These are phyloP conservation scores for Fremontodendron californicum DNA, from an alignment of 345 rosid species.

Conservation along the genomic window DNA sequence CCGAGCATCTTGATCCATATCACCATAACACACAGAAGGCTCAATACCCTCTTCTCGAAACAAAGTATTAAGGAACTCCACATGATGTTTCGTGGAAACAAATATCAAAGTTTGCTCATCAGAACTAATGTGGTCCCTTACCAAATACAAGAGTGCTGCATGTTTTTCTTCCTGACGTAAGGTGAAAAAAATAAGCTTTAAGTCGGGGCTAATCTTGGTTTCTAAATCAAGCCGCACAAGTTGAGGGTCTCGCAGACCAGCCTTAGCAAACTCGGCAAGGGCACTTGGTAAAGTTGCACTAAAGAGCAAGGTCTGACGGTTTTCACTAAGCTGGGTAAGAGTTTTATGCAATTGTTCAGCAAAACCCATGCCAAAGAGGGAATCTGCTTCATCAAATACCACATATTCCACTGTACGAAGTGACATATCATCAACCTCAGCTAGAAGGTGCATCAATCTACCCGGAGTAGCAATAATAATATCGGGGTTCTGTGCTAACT, in stretches of 20 bases:
- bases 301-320: constrained; percentile 91
- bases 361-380: constrained; percentile 90
- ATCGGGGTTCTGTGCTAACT: constrained; percentile 87
- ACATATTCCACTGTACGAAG: constrained; percentile 83
- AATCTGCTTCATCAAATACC: constrained; percentile 95
- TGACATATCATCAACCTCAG: constrained; percentile 89
- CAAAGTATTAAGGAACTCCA: constrained; percentile 76
- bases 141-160: constrained; percentile 78
- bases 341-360: constrained; percentile 86
- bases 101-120: constrained; percentile 81
- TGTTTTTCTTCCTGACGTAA: constrained; percentile 84
- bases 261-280: constrained; percentile 92
- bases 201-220: constrained; percentile 87
- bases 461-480: constrained; percentile 95
- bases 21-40: constrained; percentile 94
- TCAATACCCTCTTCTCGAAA: constrained; percentile 78
- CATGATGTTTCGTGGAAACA: constrained; percentile 97
- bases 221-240: constrained; percentile 91
- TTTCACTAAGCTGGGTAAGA: constrained; percentile 74
- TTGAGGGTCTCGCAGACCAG: constrained; percentile 91
- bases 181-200: constrained; percentile 64
- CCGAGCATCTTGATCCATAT: constrained; percentile 98
- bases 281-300: constrained; percentile 98
- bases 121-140: constrained; percentile 72
- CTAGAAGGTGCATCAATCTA: constrained; percentile 86